Base-by-base conservation (phyloP, 1,284 basidiomycete species). In the Tetrapyrgos nigripes region DNA sequence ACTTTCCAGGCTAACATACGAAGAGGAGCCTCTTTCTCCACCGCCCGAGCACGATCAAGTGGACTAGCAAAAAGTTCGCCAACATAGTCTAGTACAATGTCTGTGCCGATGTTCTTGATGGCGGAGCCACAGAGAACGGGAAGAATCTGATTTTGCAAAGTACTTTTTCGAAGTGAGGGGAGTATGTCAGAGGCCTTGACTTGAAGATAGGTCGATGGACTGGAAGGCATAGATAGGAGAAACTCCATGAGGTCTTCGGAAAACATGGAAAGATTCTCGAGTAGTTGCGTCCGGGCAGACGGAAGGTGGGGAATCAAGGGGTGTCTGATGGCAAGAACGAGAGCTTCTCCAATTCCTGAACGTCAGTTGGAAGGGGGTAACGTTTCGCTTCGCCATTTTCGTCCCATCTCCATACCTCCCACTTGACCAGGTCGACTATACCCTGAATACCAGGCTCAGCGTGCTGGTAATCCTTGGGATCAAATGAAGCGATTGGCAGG, bases 1-100 rank as follows among this genome's bases (percentile, higher is more conserved):
- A 96, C 93, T 70, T 96, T 96, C 92, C 94, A 96, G 1, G 92
- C 94, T 23, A 96, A 78, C 64, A 89, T 73, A 27, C 84, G 85
- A 21, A 90, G 69, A 0, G 86, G 84, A 1, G 79, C 70, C 61
- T 84, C 83, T 33, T 73, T 67, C 11, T 68, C 70, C 50, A 83
- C 80, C 29, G 80, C 74, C 50, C 80, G 78, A 17, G 75, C 65
- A 5, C 91, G 79, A 63, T 94, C 92, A 21, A 84, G 57, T 3
- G 93, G 93, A 62, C 87, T 91, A 0, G 93, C 90, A n/a, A 96
- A 78, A 24, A 94, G 79, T 66, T 89, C 87, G 17, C 91, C 91
- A 40, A 89, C 83, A 62, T 92, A 95, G 72, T 96, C 86, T 80
- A 96, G 82, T 2, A 94, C 77, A 24, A 92, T 75, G 60, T 93